phyloP scores from a whole-genome alignment of 23 red algal species.

The Cyanidioschyzon merolae region DNA sequence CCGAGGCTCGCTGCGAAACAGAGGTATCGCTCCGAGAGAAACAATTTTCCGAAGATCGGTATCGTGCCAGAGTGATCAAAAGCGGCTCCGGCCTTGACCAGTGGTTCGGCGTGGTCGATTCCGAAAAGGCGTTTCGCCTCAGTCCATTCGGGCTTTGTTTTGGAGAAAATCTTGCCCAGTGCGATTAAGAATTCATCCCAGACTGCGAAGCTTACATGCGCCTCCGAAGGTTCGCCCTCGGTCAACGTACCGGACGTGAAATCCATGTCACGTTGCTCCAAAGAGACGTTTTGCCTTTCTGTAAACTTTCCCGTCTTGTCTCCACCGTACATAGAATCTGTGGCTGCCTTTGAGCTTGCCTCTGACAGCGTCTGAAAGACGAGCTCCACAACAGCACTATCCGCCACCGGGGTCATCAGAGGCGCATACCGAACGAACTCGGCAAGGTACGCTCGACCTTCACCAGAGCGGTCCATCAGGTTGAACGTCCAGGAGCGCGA shows the following conservation, averaged over 20 bases:
- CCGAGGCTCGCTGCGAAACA: conserved; percentile 56
- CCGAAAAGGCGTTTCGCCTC: background rate
- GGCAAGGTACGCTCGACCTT: conserved; percentile 39
- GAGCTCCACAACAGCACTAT: conserved; percentile 43
- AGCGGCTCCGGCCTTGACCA: conserved; percentile 49
- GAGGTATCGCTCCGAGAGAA: conserved; percentile 50
- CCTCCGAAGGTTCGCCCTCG: background rate
- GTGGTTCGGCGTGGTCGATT: conserved; percentile 33
- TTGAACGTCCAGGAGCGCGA: conserved; percentile 65
- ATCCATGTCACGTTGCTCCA: background rate
- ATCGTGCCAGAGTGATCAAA: conserved; percentile 59
- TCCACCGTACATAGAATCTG: background rate
- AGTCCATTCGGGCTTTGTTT: conserved; percentile 14
- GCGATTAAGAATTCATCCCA: background rate
- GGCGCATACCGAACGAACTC: conserved; percentile 56
- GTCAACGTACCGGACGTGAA: background rate
- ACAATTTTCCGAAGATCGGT: conserved; percentile 55
- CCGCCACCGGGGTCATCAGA: conserved; percentile 47
- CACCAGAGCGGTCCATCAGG: conserved; percentile 62
- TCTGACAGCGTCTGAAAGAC: conserved; percentile 30
- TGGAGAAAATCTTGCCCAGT: background rate
- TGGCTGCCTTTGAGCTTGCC: background rate
- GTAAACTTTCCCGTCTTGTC: background rate
- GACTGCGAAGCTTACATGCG: background rate
- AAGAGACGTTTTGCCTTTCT: background rate